Evolutionary conservation across 345 rosid species (phyloP).

Genomic region (Camelina sativa): DNA sequence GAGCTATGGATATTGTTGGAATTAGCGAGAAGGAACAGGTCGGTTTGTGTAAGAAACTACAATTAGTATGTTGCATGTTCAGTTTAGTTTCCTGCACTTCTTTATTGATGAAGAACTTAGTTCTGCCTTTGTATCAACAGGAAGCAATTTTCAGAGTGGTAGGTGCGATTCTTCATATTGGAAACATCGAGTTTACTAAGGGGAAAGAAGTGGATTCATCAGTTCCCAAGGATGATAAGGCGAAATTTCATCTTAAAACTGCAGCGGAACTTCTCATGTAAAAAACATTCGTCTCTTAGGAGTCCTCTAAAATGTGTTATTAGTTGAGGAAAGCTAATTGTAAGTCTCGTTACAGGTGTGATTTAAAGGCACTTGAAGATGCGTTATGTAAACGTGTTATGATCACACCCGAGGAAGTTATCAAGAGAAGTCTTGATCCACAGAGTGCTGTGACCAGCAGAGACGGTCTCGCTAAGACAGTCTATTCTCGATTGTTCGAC

Average conservation of each 20-base stretch:
- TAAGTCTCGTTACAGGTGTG: slow-evolving; percentile 63
- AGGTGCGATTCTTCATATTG: slow-evolving; percentile 87
- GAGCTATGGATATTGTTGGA: slow-evolving; percentile 97
- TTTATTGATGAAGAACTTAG: slow-evolving; percentile 14
- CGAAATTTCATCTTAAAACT: slow-evolving; percentile 78
- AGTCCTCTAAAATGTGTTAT: slow-evolving; percentile 8
- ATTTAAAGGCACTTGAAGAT: slow-evolving; percentile 75
- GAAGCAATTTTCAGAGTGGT: slow-evolving; percentile 98
- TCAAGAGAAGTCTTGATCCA: slow-evolving; percentile 90
- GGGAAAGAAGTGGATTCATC: slow-evolving; percentile 93
- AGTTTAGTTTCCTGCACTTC: background rate
- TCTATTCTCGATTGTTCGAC: slow-evolving; percentile 88
- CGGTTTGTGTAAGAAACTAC: slow-evolving; percentile 26
- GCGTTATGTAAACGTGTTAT: slow-evolving; percentile 95
- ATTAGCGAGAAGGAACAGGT: slow-evolving; percentile 89
- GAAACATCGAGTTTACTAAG: slow-evolving; percentile 76
- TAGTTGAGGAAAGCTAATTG: slow-evolving; percentile 16
- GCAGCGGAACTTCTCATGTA: slow-evolving; percentile 91
- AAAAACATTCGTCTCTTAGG: slow-evolving; percentile 18
- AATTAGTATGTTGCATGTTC: background rate
- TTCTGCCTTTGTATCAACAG: slow-evolving; percentile 46
- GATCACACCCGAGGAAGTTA: slow-evolving; percentile 97
- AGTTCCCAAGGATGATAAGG: slow-evolving; percentile 73
- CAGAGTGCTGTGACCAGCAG: slow-evolving; percentile 82
- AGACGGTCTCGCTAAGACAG: slow-evolving; percentile 91